Conservation (phyloP, 1,284 basidiomycete species). For the Papiliotrema fonsecae region DNA sequence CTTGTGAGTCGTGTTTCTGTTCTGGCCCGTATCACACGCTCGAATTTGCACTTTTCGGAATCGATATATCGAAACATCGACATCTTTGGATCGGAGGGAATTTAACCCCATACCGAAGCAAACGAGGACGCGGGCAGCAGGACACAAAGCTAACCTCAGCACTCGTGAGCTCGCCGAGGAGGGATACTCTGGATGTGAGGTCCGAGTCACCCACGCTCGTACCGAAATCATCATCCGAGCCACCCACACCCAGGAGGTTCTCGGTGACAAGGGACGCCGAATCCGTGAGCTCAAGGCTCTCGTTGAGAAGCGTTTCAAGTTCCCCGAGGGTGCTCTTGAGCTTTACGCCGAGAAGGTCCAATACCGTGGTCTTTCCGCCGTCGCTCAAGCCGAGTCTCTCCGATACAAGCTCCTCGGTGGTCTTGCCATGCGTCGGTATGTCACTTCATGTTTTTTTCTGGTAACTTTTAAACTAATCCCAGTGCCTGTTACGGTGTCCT, state of each 20-base stretch:
- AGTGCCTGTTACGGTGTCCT: slow-evolving; percentile 99
- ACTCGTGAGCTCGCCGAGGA: slow-evolving; percentile 98
- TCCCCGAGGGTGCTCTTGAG: slow-evolving; percentile 98
- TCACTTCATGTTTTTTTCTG: slow-evolving; percentile 14
- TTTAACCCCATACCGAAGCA: too few species aligned
- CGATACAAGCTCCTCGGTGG: slow-evolving; percentile 99
- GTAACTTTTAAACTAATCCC: not conserved
- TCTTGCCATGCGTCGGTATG: slow-evolving; percentile 93
- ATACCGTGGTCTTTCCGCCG: slow-evolving; percentile 96
- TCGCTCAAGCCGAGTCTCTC: slow-evolving; percentile 98
- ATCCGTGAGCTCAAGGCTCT: slow-evolving; percentile 98
- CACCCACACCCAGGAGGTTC: slow-evolving; percentile 98
- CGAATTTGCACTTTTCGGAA: not conserved
- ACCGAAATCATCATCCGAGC: slow-evolving; percentile 99
- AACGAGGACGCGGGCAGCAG: too few species aligned
- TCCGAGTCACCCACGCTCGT: slow-evolving; percentile 97
- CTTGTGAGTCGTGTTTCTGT: too few species aligned
- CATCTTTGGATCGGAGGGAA: too few species aligned
- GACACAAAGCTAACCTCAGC: slow-evolving; percentile 36
- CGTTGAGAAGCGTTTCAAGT: slow-evolving; percentile 99
- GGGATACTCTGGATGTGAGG: slow-evolving; percentile 99
- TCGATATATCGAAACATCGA: too few species aligned
- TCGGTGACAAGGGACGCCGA: slow-evolving; percentile 98
- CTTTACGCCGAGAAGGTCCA: slow-evolving; percentile 99
- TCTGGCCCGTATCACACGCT: not conserved